Conservation (phyloP, 2,329 filamentous ascomycete species). For the Ascochyta koolunga region DNA sequence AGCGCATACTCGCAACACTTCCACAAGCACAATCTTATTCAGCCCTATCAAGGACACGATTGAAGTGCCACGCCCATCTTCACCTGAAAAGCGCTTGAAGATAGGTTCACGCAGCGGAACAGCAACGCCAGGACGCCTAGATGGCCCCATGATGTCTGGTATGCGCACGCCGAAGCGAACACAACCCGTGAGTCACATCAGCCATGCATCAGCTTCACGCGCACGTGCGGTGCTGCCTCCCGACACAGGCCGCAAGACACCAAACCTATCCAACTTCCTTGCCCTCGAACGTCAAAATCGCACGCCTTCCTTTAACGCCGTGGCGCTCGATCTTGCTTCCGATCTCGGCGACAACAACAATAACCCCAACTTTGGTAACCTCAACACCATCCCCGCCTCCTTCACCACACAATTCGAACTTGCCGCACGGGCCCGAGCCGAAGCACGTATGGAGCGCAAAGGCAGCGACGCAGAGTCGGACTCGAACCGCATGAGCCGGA, state of each 20-base stretch:
- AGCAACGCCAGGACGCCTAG: constrained; percentile 40
- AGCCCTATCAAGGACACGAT: constrained; percentile 63
- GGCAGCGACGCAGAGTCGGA: constrained; percentile 40
- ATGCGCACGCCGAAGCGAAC: constrained; percentile 53
- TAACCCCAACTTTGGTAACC: constrained; percentile 65
- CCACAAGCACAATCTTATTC: constrained; percentile 83
- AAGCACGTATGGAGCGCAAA: constrained; percentile 28
- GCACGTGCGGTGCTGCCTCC: constrained; percentile 40
- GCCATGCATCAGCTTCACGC: constrained; percentile 37
- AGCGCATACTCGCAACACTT: constrained; percentile 75
- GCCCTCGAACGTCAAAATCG: constrained; percentile 54
- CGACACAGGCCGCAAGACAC: constrained; percentile 63
- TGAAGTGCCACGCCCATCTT: constrained; percentile 42
- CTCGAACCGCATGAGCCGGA: constrained; percentile 62
- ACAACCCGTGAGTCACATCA: constrained; percentile 10
- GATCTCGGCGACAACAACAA: constrained; percentile 69
- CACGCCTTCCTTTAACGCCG: constrained; percentile 68
- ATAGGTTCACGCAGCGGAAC: constrained; percentile 41
- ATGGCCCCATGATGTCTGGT: constrained; percentile 29
- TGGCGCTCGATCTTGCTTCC: constrained; percentile 71
- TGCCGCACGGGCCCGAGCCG: constrained; percentile 34
- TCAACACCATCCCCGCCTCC: constrained; percentile 71
- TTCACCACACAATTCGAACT: constrained; percentile 71
- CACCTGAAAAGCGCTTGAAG: constrained; percentile 38
- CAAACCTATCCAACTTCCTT: constrained; percentile 62